Evolutionary conservation across 345 rosid genomes (phyloP).

Genomic region (Boechera stricta): DNA sequence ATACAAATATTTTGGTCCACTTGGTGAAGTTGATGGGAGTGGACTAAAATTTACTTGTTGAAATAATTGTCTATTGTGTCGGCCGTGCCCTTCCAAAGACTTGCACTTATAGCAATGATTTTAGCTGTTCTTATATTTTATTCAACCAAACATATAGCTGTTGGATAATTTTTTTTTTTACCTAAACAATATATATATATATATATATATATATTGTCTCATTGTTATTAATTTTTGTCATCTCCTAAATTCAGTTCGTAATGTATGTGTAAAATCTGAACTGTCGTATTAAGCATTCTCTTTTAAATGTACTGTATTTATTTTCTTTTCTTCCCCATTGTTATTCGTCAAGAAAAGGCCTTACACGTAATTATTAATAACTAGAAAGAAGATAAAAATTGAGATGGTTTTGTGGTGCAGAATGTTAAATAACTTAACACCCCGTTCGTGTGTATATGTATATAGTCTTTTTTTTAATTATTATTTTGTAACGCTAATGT

Average conservation of each 20-base stretch:
- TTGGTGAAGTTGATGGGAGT: conserved; percentile 44
- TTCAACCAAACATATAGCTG: neutral
- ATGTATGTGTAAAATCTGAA: no score
- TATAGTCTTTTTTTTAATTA: neutral
- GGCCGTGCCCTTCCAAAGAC: conserved; percentile 48
- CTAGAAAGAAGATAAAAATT: no score
- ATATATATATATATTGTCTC: no score
- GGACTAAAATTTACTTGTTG: conserved; percentile 26
- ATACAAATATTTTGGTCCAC: neutral
- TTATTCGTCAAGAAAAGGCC: neutral
- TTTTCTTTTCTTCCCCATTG: neutral
- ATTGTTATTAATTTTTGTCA: no score
- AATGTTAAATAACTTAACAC: no score
- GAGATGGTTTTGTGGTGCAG: neutral
- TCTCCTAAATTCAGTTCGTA: neutral
- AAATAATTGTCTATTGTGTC: conserved; percentile 39
- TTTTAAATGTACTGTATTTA: no score
- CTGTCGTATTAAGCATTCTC: neutral
- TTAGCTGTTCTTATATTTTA: neutral
- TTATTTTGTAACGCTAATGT: neutral
- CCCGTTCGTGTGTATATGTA: no score
- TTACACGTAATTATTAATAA: no score
- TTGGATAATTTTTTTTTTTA: neutral
- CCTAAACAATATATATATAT: no score
- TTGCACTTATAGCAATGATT: conserved; percentile 9